Evolutionary conservation across 1,284 basidiomycete species (phyloP), one percentile per base, ranked within the genome.

Genomic region (Gastroboletus turbinatus): DNA sequence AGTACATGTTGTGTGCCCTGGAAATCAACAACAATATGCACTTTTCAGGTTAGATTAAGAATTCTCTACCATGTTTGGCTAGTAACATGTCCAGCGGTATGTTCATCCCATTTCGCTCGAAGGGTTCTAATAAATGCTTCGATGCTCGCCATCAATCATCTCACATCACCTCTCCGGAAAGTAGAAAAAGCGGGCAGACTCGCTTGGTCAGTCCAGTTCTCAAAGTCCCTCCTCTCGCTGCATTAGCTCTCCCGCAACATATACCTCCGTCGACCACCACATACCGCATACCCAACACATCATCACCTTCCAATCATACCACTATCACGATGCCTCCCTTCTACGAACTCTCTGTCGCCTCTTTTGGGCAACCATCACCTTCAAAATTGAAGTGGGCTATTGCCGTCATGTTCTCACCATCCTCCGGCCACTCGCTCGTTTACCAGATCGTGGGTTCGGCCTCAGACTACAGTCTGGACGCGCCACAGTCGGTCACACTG

Each of bases 1-100:
- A 52, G 46, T 59, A 53, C 58, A 60, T 57, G 57, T 56, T 65
- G 55, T 40, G 56, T 53, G 46, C 64, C 67, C 66, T 58, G 61
- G 60, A 50, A 66, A 66, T 64, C 55, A n/a, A 45, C 48, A 27
- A 16, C 40, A 65, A 73, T 69, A 68, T 73, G 40, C 54, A 73
- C 71, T 53, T 67, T 68, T 72, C 50, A 39, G 71, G 68, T 46
- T 72, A 73, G 59, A 69, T 69, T 71, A 63, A 56, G 30, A 46
- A 49, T 21, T 27, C 23, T 53, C 47, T 50, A 9, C 67, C 62
- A 36, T 49, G 47, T 71, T 67, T 63, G 66, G 68, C 52, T 57
- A 63, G 55, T 33, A 57, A 25, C 46, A 51, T 52, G n/a, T 52
- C 40, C 30, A 38, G 13, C 44, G 46, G 54, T 56, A 52, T 57